Evolutionary conservation across 805 yeast genomes (phyloP).

Genomic region (Candida patagonica): DNA sequence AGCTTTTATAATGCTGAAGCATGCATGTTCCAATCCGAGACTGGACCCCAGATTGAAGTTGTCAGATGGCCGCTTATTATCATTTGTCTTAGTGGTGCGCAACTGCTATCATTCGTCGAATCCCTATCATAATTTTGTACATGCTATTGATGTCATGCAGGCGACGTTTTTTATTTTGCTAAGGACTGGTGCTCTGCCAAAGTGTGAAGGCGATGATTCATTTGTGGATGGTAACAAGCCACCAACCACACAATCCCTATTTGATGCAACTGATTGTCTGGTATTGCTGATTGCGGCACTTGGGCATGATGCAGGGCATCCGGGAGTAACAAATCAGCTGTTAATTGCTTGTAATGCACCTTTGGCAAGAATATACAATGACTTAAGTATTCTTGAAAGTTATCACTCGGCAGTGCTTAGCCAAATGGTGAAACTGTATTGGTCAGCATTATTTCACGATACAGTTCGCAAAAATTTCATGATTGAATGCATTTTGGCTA

Average conservation of each 20-base stretch:
- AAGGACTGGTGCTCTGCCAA: slow-evolving; percentile 23
- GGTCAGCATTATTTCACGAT: slow-evolving; percentile 31
- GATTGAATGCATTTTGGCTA: slow-evolving; percentile 50
- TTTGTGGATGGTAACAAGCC: not conserved
- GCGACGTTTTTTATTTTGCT: slow-evolving; percentile 63
- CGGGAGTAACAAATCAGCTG: slow-evolving; percentile 83
- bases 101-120: slow-evolving; percentile 77
- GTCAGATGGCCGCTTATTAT: slow-evolving; percentile 41
- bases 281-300: slow-evolving; percentile 69
- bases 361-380: slow-evolving; percentile 51
- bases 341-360: slow-evolving; percentile 52
- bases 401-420: slow-evolving; percentile 66
- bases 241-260: not conserved
- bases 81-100: slow-evolving; percentile 57
- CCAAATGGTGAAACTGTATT: slow-evolving; percentile 40
- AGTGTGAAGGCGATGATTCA: slow-evolving; percentile 5
- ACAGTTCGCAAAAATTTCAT: slow-evolving; percentile 14
- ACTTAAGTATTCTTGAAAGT: slow-evolving; percentile 68
- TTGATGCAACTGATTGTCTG: slow-evolving; percentile 29
- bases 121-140: slow-evolving; percentile 91
- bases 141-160: slow-evolving; percentile 92
- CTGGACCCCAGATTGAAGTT: slow-evolving; percentile 12
- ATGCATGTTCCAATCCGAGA: slow-evolving; percentile 24
- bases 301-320: slow-evolving; percentile 96
- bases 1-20: slow-evolving; percentile 45